Percentiles rank a stretch among this genome's conserved stretches.
Evolutionary conservation across 768 basidiomycete genomes (phyloP).

Genomic region (Calocera cornea): DNA sequence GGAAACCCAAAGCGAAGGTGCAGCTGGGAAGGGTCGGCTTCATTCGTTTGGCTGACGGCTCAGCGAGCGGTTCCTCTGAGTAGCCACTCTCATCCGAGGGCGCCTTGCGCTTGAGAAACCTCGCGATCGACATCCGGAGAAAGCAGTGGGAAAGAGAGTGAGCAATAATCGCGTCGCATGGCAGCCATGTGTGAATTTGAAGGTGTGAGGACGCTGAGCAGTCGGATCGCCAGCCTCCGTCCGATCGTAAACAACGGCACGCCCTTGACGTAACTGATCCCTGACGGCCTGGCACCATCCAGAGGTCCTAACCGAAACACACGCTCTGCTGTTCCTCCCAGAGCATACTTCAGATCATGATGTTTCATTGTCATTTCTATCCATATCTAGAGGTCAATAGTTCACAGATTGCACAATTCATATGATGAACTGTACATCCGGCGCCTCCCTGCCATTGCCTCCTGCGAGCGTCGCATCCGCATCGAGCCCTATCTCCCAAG

Average conservation of each 20-base stretch:
- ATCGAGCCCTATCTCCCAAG: too few species aligned
- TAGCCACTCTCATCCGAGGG: neutral
- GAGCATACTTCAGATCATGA: too few species aligned
- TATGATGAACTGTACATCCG: neutral
- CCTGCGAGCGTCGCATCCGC: too few species aligned
- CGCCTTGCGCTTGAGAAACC: neutral
- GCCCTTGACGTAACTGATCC: neutral
- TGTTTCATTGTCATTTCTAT: too few species aligned
- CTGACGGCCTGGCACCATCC: too few species aligned
- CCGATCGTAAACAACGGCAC: neutral
- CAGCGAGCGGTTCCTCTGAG: neutral
- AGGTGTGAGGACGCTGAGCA: neutral
- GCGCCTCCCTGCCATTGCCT: too few species aligned
- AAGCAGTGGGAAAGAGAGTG: neutral
- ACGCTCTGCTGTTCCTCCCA: too few species aligned
- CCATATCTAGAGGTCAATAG: too few species aligned
- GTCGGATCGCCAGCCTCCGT: neutral
- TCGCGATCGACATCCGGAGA: neutral
- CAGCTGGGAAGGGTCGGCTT: neutral
- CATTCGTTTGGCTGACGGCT: neutral
- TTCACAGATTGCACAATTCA: too few species aligned
- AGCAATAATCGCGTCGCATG: neutral
- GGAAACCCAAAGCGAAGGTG: neutral
- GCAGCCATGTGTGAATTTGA: neutral
- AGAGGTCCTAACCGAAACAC: too few species aligned